Evolutionary conservation across 2,329 filamentous ascomycete genomes (phyloP).

Genomic region (Monosporascus sp.): DNA sequence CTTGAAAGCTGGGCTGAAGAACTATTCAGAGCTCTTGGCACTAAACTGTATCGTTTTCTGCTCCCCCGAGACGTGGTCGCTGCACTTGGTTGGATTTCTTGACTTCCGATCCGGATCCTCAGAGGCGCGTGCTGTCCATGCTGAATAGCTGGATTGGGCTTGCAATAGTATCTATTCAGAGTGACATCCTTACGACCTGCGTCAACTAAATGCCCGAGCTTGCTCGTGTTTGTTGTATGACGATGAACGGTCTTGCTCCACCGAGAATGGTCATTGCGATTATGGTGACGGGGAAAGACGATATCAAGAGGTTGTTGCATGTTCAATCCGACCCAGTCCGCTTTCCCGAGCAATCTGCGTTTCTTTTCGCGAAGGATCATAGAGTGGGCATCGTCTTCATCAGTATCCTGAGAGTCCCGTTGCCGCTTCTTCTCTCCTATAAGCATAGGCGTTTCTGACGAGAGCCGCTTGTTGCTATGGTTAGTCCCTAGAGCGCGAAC

Average conservation of each 20-base stretch:
- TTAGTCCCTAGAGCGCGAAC: not conserved
- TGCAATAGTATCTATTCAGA: not conserved
- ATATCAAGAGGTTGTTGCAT: slow-evolving; percentile 28
- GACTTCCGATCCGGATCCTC: slow-evolving; percentile 30
- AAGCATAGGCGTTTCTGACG: slow-evolving; percentile 1
- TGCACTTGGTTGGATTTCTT: slow-evolving; percentile 22
- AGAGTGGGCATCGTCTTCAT: slow-evolving; percentile 2
- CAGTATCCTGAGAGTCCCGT: not conserved
- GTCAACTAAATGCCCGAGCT: slow-evolving; percentile 1
- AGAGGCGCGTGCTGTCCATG: slow-evolving; percentile 9
- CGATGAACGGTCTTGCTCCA: slow-evolving; percentile 14
- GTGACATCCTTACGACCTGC: not conserved
- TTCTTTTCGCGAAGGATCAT: slow-evolving; percentile 18
- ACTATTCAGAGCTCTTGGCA: slow-evolving; percentile 3
- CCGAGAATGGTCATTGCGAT: slow-evolving; percentile 12
- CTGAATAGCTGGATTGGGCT: not conserved
- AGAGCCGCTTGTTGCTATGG: slow-evolving; percentile 1
- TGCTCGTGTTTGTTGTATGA: slow-evolving; percentile 4
- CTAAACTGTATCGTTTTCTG: slow-evolving; percentile 11
- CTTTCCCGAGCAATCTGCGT: slow-evolving; percentile 23
- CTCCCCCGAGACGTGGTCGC: slow-evolving; percentile 10
- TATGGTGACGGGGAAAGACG: slow-evolving; percentile 18
- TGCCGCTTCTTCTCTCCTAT: slow-evolving; percentile 8
- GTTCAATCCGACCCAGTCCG: slow-evolving; percentile 29
- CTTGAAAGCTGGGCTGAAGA: slow-evolving; percentile 8